A percentile compares a stretch with the other conserved stretches of the same genome.
These are phyloP conservation scores for Hymenotorrendiella dingleyae DNA, from an alignment of 2,329 filamentous ascomycete species.

Conservation along the genomic window DNA sequence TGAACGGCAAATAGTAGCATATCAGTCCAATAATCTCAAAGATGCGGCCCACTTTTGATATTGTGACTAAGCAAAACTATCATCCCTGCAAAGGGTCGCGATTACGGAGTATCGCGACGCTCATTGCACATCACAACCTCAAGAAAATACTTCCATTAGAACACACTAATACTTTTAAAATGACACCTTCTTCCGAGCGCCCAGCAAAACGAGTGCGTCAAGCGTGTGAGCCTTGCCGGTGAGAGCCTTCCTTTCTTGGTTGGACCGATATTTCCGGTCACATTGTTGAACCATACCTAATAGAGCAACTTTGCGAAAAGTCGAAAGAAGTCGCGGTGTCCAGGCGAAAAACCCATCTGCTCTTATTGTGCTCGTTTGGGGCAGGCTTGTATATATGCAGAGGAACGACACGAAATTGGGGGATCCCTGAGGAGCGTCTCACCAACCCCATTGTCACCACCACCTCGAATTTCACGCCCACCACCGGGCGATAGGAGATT, in stretches of 20 bases:
- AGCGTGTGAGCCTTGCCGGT: conserved; percentile 35
- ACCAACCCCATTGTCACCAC: conserved; percentile 5
- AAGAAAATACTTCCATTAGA: no score
- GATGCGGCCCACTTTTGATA: no score
- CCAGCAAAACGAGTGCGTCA: conserved; percentile 28
- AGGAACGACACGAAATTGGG: conserved; percentile 18
- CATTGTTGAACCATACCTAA: not conserved
- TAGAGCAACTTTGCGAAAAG: conserved; percentile 30
- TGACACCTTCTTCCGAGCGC: conserved; percentile 21
- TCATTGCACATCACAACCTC: no score
- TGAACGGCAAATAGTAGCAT: no score
- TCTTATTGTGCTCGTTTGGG: conserved; percentile 43
- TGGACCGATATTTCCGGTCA: not conserved
- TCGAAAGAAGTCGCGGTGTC: conserved; percentile 46
- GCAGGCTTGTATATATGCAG: conserved; percentile 41
- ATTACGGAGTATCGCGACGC: no score
- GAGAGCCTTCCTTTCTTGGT: conserved; percentile 6
- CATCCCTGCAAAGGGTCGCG: no score
- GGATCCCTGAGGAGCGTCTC: conserved; percentile 11
- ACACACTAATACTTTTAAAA: no score
- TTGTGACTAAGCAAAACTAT: no score
- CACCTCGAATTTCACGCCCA: not conserved
- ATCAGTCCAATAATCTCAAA: no score
- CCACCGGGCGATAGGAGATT: conserved; percentile 10
- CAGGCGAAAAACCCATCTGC: conserved; percentile 43